phyloP scores from a whole-genome alignment of 73 alveolate genomes.

The Paramecium biaurelia region DNA sequence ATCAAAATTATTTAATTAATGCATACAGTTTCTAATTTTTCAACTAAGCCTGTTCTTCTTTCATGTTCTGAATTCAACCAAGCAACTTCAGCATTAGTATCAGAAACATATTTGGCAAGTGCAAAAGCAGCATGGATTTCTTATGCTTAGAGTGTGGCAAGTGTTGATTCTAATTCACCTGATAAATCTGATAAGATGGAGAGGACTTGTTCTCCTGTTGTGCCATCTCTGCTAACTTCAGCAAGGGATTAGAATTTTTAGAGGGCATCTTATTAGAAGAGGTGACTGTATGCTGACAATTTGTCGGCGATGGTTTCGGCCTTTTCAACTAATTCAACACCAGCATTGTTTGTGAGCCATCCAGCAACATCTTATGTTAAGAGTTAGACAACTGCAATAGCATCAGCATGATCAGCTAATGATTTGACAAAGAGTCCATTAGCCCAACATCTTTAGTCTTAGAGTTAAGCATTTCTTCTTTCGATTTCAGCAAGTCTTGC shows the following conservation, averaged over 20 bases:
- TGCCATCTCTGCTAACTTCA: constrained; percentile 43
- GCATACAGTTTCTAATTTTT: constrained; percentile 50
- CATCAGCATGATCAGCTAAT: constrained; percentile 45
- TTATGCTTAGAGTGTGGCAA: constrained; percentile 47
- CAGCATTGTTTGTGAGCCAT: constrained; percentile 32
- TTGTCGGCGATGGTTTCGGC: constrained; percentile 48
- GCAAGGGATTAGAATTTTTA: constrained; percentile 47
- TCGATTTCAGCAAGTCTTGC: constrained; percentile 57
- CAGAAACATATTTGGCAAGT: constrained; percentile 41
- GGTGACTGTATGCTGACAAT: constrained; percentile 45
- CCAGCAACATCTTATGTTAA: constrained; percentile 28
- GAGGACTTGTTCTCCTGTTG: constrained; percentile 56
- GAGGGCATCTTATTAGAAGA: constrained; percentile 54
- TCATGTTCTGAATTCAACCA: constrained; percentile 33
- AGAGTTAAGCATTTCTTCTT: constrained; percentile 6
- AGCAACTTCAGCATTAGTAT: constrained; percentile 47
- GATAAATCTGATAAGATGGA: not conserved
- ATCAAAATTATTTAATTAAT: not conserved
- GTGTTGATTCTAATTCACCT: constrained; percentile 26
- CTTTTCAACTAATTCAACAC: constrained; percentile 49
- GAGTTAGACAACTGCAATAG: constrained; percentile 31
- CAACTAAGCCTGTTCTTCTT: constrained; percentile 7
- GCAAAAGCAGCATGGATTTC: constrained; percentile 57
- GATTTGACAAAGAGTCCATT: constrained; percentile 52
- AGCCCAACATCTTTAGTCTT: constrained; percentile 38